Percentiles rank a stretch among this genome's conserved stretches.
These are phyloP conservation scores for Sclerotinia nivalis DNA, from an alignment of 2,329 filamentous ascomycete species.

Conservation along the genomic window DNA sequence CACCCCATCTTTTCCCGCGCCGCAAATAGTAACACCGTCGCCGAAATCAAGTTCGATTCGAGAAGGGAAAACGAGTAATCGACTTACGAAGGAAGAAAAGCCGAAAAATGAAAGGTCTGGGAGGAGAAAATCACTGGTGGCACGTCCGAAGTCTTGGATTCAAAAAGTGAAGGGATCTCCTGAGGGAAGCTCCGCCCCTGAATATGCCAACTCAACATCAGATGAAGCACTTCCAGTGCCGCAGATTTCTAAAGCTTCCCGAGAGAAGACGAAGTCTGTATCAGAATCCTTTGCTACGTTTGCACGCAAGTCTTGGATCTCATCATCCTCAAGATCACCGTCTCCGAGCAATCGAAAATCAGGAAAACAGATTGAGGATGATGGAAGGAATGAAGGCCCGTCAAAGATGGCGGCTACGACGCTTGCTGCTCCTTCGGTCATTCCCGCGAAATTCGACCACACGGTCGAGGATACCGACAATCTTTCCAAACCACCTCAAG, in stretches of 20 bases:
- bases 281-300: constrained; percentile 53
- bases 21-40: constrained; percentile 17
- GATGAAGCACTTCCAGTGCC: constrained; percentile 41
- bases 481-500: constrained; percentile 28
- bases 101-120: constrained; percentile 37
- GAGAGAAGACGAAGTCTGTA: constrained; percentile 48
- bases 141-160: constrained; percentile 43
- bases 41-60: constrained; percentile 24
- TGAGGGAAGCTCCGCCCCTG: constrained; percentile 33
- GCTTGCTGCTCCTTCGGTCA: constrained; percentile 27
- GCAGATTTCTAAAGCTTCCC: constrained; percentile 34
- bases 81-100: constrained; percentile 35
- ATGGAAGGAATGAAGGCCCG: constrained; percentile 27
- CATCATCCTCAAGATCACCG: constrained; percentile 47
- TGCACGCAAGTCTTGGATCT: constrained; percentile 53
- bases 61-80: constrained; percentile 29
- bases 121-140: constrained; percentile 41
- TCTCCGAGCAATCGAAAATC: constrained; percentile 44
- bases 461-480: constrained; percentile 29
- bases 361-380: constrained; percentile 30
- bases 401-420: constrained; percentile 30
- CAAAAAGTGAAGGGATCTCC: constrained; percentile 39
- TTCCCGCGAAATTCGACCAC: constrained; percentile 33
- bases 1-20: constrained; percentile 25
- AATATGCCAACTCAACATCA: constrained; percentile 36